Evolutionary conservation across 208 protist genomes (phyloP).

Genomic region (Acanthamoeba culbertsoni): DNA sequence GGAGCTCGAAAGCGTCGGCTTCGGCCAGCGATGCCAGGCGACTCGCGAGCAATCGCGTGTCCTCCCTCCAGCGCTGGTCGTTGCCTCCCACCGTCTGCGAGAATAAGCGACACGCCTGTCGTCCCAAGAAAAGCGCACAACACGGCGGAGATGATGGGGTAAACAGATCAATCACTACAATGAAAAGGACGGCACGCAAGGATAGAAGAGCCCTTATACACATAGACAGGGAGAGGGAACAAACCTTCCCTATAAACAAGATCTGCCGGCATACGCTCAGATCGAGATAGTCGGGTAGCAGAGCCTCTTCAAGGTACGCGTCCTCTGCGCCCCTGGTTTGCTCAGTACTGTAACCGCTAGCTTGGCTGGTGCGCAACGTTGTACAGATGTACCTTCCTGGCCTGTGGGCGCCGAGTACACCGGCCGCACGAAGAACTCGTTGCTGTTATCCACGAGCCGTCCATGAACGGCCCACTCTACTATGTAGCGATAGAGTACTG

Average conservation of each 20-base stretch:
- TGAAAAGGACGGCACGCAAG: neutral
- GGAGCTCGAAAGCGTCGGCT: neutral
- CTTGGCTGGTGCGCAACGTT: too few relatives aligned
- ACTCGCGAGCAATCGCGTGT: neutral
- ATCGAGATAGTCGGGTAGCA: neutral
- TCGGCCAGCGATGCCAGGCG: neutral
- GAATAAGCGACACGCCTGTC: neutral
- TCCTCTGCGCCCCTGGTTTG: neutral
- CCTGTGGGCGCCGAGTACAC: neutral
- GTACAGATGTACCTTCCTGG: neutral
- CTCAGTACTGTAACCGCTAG: too few relatives aligned
- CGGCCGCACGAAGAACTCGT: conserved; percentile 5
- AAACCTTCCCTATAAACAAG: neutral
- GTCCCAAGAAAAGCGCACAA: neutral
- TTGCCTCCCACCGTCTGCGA: neutral
- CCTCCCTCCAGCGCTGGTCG: neutral
- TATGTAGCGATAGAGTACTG: neutral
- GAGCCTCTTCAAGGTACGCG: neutral
- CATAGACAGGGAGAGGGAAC: neutral
- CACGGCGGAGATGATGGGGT: neutral
- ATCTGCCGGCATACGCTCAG: neutral
- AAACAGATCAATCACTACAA: neutral
- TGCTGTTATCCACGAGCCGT: neutral
- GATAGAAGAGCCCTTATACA: neutral
- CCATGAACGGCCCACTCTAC: neutral